Base-by-base conservation (phyloP, 208 protist species). In the Tritrichomonas musculus region DNA sequence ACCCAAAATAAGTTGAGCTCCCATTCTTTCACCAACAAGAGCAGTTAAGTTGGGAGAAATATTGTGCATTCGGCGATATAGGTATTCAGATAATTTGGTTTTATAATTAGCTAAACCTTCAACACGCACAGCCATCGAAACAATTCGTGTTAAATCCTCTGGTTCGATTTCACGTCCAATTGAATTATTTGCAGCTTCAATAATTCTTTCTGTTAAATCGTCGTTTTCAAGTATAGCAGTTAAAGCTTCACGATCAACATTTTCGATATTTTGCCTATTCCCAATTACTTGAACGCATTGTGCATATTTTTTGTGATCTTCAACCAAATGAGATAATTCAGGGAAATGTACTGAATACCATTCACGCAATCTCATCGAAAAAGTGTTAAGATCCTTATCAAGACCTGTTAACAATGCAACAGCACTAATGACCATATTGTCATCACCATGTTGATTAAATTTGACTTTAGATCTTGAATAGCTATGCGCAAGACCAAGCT, bases 381-480 rank as follows among this genome's bases (percentile, higher is more conserved):
- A 99, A 20, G 98, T 98, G 96, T 99, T 99, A 66, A 99, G 96
- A 94, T 99, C 99, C 96, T 99, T 99, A 96, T 99, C 98, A 92
- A 99, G 97, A 94, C 99, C 97, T 94, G 99, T 98, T 30, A 99
- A 96, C 39, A 99, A 96, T 47, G 97, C 96, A 60, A 98, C 99
- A 93, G 97, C 96, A 95, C 99, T 98, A 93, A 99, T 99, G 95
- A 99, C 98, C 98, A 99, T 99, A 96, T 99, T 99, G 96, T 99
- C 98, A 41, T 97, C 96, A 84, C 98, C 97, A 95, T 99, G 98
- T 13, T 99, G 97, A 95, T 99, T 99, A 95, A 99, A 99, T 96
- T 99, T 99, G 11, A 99, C 98, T 96, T 99, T 99, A 94, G 97
- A 97, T 92, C 98, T 97, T 30, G 98, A 99, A 95, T 99, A 99